phyloP scores from a whole-genome alignment of 2,329 filamentous ascomycete genomes.

The Bipolaris cookei region DNA sequence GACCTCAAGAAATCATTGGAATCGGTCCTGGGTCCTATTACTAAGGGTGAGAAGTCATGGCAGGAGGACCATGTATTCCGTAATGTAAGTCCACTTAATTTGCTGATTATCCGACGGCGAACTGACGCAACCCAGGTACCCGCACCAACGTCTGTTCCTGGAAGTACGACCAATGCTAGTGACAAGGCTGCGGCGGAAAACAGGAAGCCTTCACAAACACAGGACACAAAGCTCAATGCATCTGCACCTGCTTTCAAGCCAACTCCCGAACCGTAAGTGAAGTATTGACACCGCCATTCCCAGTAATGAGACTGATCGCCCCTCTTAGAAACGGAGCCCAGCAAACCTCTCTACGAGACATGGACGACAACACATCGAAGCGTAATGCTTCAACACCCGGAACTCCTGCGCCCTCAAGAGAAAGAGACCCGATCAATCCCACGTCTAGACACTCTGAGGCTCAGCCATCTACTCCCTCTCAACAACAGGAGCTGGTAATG shows the following conservation, averaged over 20 bases:
- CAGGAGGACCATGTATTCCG: constrained; percentile 77
- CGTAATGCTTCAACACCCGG: constrained; percentile 21
- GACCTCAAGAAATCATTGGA: constrained; percentile 77
- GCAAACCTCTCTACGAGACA: constrained; percentile 25
- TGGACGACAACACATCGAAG: constrained; percentile 23
- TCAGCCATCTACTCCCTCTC: constrained; percentile 21
- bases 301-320: constrained; percentile 23
- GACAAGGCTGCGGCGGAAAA: constrained; percentile 36
- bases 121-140: constrained; percentile 30
- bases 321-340: constrained; percentile 41
- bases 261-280: constrained; percentile 39
- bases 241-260: constrained; percentile 71
- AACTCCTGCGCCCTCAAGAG: constrained; percentile 27
- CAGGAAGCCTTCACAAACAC: constrained; percentile 54
- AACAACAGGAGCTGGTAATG: constrained; percentile 23
- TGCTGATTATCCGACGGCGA: neutral
- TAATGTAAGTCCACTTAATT: constrained; percentile 57
- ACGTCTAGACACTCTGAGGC: constrained; percentile 17
- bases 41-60: constrained; percentile 71
- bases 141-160: constrained; percentile 28
- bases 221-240: constrained; percentile 55
- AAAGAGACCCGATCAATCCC: constrained; percentile 21
- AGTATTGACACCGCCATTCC: neutral
- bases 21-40: constrained; percentile 73
- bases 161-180: constrained; percentile 37